These are phyloP conservation scores for Isabelozyma heimii DNA, from an alignment of 805 yeast genomes.

Conservation along the genomic window DNA sequence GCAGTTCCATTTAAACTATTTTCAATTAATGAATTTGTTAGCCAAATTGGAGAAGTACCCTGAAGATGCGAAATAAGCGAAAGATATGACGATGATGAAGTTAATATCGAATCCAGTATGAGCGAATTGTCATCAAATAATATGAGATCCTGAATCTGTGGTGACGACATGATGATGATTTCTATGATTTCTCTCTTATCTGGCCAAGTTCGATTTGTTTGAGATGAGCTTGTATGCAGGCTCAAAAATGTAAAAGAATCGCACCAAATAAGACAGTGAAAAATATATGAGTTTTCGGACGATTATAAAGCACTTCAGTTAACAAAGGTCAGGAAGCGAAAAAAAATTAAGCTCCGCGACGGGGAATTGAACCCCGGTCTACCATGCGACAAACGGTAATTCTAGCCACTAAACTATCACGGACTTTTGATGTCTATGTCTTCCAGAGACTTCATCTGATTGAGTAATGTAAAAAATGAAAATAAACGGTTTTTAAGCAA, in stretches of 20 bases:
- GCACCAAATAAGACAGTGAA: too few species aligned
- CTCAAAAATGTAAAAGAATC: too few species aligned
- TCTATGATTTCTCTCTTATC: neutral
- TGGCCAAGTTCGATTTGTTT: neutral
- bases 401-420: neutral
- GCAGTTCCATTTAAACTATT: slow-evolving; percentile 47
- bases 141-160: slow-evolving; percentile 58
- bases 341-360: neutral
- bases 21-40: slow-evolving; percentile 54
- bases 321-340: too few species aligned
- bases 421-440: neutral
- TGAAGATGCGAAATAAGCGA: slow-evolving; percentile 31
- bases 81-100: slow-evolving; percentile 13
- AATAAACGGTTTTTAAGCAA: too few species aligned
- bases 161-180: neutral
- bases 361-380: neutral
- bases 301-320: too few species aligned
- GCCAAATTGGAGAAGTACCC: slow-evolving; percentile 67
- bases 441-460: too few species aligned
- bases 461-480: too few species aligned
- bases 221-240: neutral
- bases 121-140: slow-evolving; percentile 53
- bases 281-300: too few species aligned
- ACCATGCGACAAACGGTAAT: slow-evolving; percentile 5
- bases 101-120: slow-evolving; percentile 21